These are phyloP conservation scores for Ganoderma leucocontextum DNA, from an alignment of 1,284 basidiomycete species.

Conservation along the genomic window DNA sequence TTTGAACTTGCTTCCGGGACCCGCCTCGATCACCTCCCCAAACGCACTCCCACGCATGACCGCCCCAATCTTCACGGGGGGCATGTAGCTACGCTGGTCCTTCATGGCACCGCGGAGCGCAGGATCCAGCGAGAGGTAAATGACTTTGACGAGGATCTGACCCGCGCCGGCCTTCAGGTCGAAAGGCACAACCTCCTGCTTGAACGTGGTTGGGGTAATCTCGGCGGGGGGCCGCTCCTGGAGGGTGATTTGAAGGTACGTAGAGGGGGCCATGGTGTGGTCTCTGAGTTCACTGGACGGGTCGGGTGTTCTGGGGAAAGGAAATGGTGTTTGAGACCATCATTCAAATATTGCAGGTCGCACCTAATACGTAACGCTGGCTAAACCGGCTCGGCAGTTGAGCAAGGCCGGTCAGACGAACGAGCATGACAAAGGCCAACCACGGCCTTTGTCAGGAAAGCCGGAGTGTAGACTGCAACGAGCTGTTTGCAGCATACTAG, in stretches of 20 bases:
- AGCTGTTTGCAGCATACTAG: background rate
- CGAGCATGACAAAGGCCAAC: background rate
- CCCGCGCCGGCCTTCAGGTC: slow-evolving; percentile 62
- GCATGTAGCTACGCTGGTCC: slow-evolving; percentile 72
- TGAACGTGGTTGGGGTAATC: slow-evolving; percentile 78
- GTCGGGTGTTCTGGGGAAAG: background rate
- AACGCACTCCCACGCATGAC: slow-evolving; percentile 82
- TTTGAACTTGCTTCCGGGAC: slow-evolving; percentile 59
- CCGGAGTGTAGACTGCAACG: background rate
- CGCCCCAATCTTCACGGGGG: slow-evolving; percentile 83
- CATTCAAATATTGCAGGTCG: background rate
- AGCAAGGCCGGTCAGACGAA: slow-evolving; percentile 7
- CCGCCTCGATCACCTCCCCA: slow-evolving; percentile 72
- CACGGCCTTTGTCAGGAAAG: background rate
- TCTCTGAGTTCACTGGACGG: background rate
- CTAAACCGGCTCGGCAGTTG: slow-evolving; percentile 9
- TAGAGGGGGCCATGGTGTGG: slow-evolving; percentile 41
- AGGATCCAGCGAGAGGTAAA: slow-evolving; percentile 83
- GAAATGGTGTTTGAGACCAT: background rate
- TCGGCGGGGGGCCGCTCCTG: slow-evolving; percentile 73
- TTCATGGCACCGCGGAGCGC: slow-evolving; percentile 88
- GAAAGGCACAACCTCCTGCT: slow-evolving; percentile 62
- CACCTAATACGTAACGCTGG: background rate
- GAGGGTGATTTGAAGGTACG: slow-evolving; percentile 77
- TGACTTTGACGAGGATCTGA: slow-evolving; percentile 77